Evolutionary conservation across 768 basidiomycete species (phyloP), one percentile per base, ranked within the genome.

Genomic region (Phylloporus sp.): DNA sequence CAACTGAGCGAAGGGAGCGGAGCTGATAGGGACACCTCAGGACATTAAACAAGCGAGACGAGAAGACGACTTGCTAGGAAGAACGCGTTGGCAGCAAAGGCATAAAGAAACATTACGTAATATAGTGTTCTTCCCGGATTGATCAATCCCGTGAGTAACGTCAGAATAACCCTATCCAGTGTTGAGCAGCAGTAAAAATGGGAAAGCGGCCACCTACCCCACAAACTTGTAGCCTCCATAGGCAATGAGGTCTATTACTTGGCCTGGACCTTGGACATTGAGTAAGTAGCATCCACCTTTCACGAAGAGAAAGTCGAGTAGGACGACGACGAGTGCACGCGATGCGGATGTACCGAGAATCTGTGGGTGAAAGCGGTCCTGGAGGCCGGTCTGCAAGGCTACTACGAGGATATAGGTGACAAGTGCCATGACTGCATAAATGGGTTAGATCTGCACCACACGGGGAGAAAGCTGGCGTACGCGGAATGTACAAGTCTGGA

Each of bases 171-270:
- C 2, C 94, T 95, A 54, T n/a, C 4, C 54, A 10, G 31, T 2
- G 9, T 15, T 61, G 42, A 59, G 32, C 2, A 7, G 4, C 1
- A 4, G 15, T 5, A 10, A 16, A 52, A 35, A 28, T 32, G 38
- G 3, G 16, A 34, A 15, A 6, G 6, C 11, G 6, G 28, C 4
- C 4, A 44, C 84, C 26, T 57, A 93, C 92, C 92, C 95, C 26
- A 97, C 91, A 61, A 99, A 98, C 65, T 99, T 98, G 73, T 98
- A 98, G 0, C 97, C 95, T 5, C 87, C 89, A 65, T 97, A 98
- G 0, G 95, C 90, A 27, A 97, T 72, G 43, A 98, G 70, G 63
- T 97, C 93, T 5, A 88, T 77, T 22, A 90, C 79, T 41, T 89
- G 86, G 23, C 74, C 76, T 8, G 76, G 70, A 4, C 85, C 85